These are phyloP conservation scores for Simmondsia chinensis DNA, from an alignment of 148 eudicot species.

Conservation along the genomic window DNA sequence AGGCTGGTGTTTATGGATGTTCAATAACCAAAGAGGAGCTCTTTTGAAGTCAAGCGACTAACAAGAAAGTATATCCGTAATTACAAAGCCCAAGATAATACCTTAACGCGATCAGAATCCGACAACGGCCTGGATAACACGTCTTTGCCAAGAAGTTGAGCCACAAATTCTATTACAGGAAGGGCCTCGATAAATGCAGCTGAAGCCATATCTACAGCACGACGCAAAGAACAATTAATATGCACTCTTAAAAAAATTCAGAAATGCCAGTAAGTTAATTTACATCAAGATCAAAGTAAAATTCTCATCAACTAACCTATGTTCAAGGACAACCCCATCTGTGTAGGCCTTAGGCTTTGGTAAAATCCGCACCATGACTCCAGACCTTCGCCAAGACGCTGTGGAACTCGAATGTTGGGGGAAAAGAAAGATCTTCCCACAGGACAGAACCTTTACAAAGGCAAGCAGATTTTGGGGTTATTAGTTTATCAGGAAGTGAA, in stretches of 20 bases:
- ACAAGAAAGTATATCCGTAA: too few relatives aligned
- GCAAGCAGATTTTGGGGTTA: too few relatives aligned
- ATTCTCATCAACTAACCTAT: conserved; percentile 28
- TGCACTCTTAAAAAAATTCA: too few relatives aligned
- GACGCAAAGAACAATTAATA: neutral
- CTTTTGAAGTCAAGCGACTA: too few relatives aligned
- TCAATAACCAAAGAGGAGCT: too few relatives aligned
- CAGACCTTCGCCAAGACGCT: conserved; percentile 64
- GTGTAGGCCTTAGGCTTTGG: conserved; percentile 86
- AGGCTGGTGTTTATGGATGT: too few relatives aligned
- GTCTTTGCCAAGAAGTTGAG: conserved; percentile 45
- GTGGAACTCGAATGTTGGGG: conserved; percentile 45
- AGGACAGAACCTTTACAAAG: conserved; percentile 31
- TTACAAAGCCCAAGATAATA: too few relatives aligned
- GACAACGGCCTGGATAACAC: conserved; percentile 55
- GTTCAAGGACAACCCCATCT: conserved; percentile 81
- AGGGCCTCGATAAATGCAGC: conserved; percentile 72
- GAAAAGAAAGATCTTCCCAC: conserved; percentile 75
- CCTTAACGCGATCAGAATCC: conserved; percentile 79
- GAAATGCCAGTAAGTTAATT: too few relatives aligned
- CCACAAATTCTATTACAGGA: conserved; percentile 65
- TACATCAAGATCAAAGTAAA: neutral
- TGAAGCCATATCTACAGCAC: conserved; percentile 69
- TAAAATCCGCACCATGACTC: conserved; percentile 88
- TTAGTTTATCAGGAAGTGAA: neutral